Conservation (phyloP, 2,329 filamentous ascomycete species). For the Paramyrothecium sp. region DNA sequence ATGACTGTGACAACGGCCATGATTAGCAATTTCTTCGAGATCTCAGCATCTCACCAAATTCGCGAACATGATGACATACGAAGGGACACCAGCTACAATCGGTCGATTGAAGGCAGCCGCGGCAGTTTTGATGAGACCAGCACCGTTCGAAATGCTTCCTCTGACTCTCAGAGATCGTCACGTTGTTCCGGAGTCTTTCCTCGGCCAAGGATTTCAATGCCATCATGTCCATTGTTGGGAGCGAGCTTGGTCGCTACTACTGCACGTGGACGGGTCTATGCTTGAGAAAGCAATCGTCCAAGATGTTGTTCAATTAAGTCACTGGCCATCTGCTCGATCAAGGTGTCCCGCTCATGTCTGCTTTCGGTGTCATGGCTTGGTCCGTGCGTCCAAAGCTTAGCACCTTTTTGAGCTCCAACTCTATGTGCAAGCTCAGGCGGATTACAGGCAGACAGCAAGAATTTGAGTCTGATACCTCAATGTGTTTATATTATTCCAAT, state of each 20-base stretch:
- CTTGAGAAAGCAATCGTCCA: too few relatives aligned
- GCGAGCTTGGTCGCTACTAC: neutral
- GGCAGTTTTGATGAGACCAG: constrained; percentile 50
- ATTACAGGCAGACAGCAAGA: too few relatives aligned
- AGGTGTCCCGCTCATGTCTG: too few relatives aligned
- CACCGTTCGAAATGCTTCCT: constrained; percentile 45
- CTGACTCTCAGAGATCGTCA: constrained; percentile 23
- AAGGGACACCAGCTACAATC: constrained; percentile 54
- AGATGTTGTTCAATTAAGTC: too few relatives aligned
- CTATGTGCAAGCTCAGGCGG: too few relatives aligned
- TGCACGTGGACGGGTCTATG: too few relatives aligned
- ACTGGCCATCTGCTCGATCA: too few relatives aligned
- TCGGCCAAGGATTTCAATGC: constrained; percentile 8
- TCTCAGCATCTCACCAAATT: neutral
- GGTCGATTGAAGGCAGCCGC: constrained; percentile 39
- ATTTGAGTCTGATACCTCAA: too few relatives aligned
- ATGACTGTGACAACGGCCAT: constrained; percentile 35
- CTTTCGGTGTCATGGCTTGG: too few relatives aligned
- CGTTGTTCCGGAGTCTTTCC: constrained; percentile 23
- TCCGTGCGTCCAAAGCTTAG: too few relatives aligned
- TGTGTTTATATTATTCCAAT: too few relatives aligned
- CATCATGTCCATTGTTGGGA: constrained; percentile 9
- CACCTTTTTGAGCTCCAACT: too few relatives aligned
- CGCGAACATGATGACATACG: constrained; percentile 29
- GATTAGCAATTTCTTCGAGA: neutral